These are phyloP conservation scores for Protomyces inouyei DNA, from an alignment of 1,139 yeast species.

Conservation along the genomic window DNA sequence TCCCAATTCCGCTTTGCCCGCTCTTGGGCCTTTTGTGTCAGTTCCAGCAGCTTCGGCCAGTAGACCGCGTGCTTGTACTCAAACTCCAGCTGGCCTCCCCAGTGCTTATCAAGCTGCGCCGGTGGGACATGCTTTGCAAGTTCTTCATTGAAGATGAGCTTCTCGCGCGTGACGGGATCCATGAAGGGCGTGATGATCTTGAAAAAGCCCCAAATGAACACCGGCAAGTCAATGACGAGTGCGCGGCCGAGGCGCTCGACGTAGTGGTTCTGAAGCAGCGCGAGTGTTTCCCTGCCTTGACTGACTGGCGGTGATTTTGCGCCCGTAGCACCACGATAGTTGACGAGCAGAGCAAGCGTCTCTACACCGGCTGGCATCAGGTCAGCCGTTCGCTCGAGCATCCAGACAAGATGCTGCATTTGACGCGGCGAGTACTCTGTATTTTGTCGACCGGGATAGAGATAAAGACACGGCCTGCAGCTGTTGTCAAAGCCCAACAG, in stretches of 20 bases:
- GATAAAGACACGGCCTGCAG: slow-evolving; percentile 80
- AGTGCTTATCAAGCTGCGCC: slow-evolving; percentile 74
- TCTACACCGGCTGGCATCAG: slow-evolving; percentile 97
- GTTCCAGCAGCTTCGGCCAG: slow-evolving; percentile 66
- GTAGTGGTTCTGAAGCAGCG: slow-evolving; percentile 86
- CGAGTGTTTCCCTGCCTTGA: slow-evolving; percentile 73
- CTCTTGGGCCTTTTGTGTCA: slow-evolving; percentile 53
- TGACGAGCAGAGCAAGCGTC: slow-evolving; percentile 79
- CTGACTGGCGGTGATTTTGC: slow-evolving; percentile 78
- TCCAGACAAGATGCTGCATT: slow-evolving; percentile 85
- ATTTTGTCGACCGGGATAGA: slow-evolving; percentile 89
- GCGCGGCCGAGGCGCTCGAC: slow-evolving; percentile 95
- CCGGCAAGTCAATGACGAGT: slow-evolving; percentile 82
- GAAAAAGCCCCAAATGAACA: slow-evolving; percentile 85
- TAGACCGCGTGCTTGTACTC: slow-evolving; percentile 72
- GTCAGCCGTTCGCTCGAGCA: slow-evolving; percentile 84
- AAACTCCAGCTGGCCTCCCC: slow-evolving; percentile 79
- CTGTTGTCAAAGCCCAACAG: slow-evolving; percentile 85
- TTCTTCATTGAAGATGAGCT: slow-evolving; percentile 84
- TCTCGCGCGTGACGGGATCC: slow-evolving; percentile 89
- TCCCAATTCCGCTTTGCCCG: slow-evolving; percentile 6
- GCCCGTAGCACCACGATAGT: slow-evolving; percentile 67
- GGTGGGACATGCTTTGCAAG: slow-evolving; percentile 73
- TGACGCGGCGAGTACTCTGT: slow-evolving; percentile 81
- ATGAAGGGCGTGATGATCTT: slow-evolving; percentile 89